Evolutionary conservation across 129 eudicot genomes (phyloP), one percentile per base, ranked within the genome.

Genomic region (Flaveria ramosissima): DNA sequence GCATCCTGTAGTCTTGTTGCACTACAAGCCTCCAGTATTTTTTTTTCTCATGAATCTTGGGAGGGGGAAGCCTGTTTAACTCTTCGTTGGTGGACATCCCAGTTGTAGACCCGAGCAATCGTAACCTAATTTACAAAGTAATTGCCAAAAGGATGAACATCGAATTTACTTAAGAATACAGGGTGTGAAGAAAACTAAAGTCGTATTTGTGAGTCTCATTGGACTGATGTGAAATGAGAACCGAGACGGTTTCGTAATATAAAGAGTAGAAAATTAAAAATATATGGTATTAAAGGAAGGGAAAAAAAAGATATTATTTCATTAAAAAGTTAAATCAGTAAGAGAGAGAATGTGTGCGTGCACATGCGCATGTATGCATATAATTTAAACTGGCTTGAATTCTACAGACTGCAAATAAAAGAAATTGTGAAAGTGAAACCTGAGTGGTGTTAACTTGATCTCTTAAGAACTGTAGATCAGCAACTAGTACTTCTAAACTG

Each of bases 31-130:
- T 60, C 62, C 48, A 30, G 36, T 61, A 43, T 20, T 53, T 52
- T 21, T 48, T 72, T 72, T 7, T 55, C 80, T 92, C 81, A 90
- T 14, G 90, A 83, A 39, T 93, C 98, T 48, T 78, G 84, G 60
- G 84, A 27, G 9, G 86, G 60, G 61, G 86, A 77, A 46, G 91
- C 75, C 79, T 87, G 92, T 62, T 74, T 83, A 60, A 78, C 68
- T 86, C 93, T 87, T 21, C 99, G 93, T 45, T 91, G 97, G 82
- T 91, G 99, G 41, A 94, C 97, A 80, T 91, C 97, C 98, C 99
- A 94, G 69, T 94, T 94, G 83, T 89, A 94, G 47, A 94, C 93
- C 39, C 99, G 99, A 50, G 99, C 99, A 67, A 91, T 89, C 9
- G 99, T 91, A 61, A 94, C 99, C 99, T 94, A 88, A 71, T 23